phyloP scores from a whole-genome alignment of 192 early-diverging fungal genomes.

The Pilaira anomala region DNA sequence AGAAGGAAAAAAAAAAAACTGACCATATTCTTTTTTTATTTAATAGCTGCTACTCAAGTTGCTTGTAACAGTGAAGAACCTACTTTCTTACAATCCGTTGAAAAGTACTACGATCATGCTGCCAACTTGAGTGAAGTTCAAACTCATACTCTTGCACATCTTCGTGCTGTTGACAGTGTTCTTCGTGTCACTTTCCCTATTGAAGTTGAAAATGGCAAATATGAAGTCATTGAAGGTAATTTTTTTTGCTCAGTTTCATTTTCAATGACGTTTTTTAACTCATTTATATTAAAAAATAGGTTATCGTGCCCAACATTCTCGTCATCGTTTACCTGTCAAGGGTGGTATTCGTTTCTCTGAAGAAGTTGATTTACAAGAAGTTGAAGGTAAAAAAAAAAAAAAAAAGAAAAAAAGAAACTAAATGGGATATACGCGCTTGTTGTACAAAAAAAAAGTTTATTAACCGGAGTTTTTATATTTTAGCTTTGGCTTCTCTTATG shows the following conservation, averaged over 20 bases:
- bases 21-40: not conserved
- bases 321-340: conserved; percentile 76
- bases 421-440: not conserved
- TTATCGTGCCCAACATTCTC: conserved; percentile 82
- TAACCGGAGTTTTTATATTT: conserved; percentile 1
- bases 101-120: conserved; percentile 69
- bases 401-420: no score
- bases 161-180: conserved; percentile 69
- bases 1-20: not conserved
- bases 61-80: conserved; percentile 68
- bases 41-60: conserved; percentile 42
- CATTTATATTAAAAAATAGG: conserved; percentile 35
- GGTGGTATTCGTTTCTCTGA: conserved; percentile 80
- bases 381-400: conserved; percentile 62
- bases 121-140: conserved; percentile 62
- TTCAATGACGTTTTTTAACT: not conserved
- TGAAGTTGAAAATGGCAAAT: conserved; percentile 60
- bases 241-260: not conserved
- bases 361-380: conserved; percentile 78
- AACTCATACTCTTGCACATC: conserved; percentile 58
- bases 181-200: conserved; percentile 78
- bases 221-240: conserved; percentile 59
- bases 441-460: not conserved
- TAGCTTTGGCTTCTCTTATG: conserved; percentile 78
- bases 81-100: conserved; percentile 68